phyloP scores from a whole-genome alignment of 495 filamentous ascomycete genomes.

The Trichoderma virens region DNA sequence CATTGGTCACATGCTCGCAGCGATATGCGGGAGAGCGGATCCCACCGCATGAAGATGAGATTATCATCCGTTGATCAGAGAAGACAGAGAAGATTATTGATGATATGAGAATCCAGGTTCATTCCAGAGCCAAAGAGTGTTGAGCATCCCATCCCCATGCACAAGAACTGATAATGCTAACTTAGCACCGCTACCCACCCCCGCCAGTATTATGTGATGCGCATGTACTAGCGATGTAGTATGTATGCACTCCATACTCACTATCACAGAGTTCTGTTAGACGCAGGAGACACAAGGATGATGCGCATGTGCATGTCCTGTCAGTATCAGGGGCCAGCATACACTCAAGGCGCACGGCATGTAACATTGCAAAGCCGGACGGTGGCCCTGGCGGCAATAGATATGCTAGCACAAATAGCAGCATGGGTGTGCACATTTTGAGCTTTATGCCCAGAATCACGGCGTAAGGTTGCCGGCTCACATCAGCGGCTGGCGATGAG shows the following conservation, averaged over 20 bases:
- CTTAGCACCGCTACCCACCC: too few relatives aligned
- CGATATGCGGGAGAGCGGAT: constrained; percentile 1
- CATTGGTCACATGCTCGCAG: neutral
- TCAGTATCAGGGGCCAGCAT: neutral
- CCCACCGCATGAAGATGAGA: neutral
- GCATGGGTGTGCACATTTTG: too few relatives aligned
- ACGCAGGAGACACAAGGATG: neutral
- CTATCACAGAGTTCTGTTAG: neutral
- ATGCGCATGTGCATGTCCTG: neutral
- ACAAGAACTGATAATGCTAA: too few relatives aligned
- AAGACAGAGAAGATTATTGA: too few relatives aligned
- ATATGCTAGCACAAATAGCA: neutral
- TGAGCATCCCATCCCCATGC: too few relatives aligned
- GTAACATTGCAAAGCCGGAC: neutral
- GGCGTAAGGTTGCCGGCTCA: neutral
- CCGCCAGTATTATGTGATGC: too few relatives aligned
- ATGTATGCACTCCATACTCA: too few relatives aligned
- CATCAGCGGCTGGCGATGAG: neutral
- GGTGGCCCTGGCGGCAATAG: neutral
- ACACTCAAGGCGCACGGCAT: neutral
- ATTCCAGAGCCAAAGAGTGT: too few relatives aligned
- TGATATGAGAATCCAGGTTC: too few relatives aligned
- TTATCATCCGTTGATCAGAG: neutral
- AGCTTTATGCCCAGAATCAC: too few relatives aligned
- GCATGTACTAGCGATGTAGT: too few relatives aligned